Evolutionary conservation across 176 grass and related monocot species (phyloP), one percentile per base, ranked within the genome.

Genomic region (Aegilops speltoides): DNA sequence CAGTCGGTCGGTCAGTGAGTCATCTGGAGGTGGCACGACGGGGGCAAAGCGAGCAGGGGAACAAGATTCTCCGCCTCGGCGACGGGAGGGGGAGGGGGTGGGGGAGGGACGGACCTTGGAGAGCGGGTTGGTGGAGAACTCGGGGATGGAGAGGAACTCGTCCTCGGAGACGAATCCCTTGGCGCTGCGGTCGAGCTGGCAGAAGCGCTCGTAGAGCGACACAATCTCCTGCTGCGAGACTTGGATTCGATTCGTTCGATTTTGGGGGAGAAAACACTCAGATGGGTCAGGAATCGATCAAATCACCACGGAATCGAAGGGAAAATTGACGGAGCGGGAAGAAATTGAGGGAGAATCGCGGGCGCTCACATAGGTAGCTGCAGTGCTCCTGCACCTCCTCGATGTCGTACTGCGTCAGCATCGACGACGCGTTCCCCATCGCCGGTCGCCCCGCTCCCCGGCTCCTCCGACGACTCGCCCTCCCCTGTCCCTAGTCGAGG

Each of bases 221-320:
- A 99, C 86, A 48, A 96, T 96, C 92, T 99, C 97, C 88, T 96
- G 94, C 89, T 99, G 94, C 76, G 94, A 96, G 87, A 99, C 97
- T 98, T 22, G 19, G 57, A 31, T 41, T 74, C 16, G 11, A 36
- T n/a, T 15, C 45, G 13, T 1, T 48, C 36, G 68, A 71, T 56
- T 56, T 19, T 19, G 0, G 3, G 29, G 23, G 2, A 37, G 1
- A 13, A 12, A 83, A 24, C 54, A 38, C 36, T 54, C 68, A 24
- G 33, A 73, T 1, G 12, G 5, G 6, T 52, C 25, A 29, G 20
- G 52, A 54, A 83, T 29, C 73, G 46, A 59, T 9, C 17, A 46
- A 66, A 37, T 12, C 6, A 65, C 0, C 17, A 14, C n/a, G 12
- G 31, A 38, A 76, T 70, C 4, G 32, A 16, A 23, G 22, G 9